These are phyloP conservation scores for Haberlea rhodopensis DNA, from an alignment of 257 asterid species.

Conservation along the genomic window DNA sequence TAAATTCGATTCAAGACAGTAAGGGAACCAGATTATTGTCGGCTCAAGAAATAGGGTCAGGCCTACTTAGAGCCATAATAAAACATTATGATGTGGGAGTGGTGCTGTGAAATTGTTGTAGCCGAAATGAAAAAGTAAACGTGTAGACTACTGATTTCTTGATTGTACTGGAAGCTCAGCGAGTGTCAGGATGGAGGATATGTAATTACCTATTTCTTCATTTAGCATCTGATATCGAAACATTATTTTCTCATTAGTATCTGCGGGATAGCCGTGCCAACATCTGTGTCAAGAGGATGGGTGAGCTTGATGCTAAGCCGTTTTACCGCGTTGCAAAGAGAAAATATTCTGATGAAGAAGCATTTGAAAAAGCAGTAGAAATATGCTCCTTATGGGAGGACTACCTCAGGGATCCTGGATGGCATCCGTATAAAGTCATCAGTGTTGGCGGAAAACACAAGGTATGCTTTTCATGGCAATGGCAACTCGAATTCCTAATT, in stretches of 20 bases:
- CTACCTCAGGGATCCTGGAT: constrained; percentile 63
- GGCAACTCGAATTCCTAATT: not conserved
- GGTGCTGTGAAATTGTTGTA: not conserved
- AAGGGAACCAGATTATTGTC: too few relatives aligned
- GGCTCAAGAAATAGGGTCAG: too few relatives aligned
- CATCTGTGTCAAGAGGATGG: constrained; percentile 73
- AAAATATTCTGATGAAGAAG: constrained; percentile 38
- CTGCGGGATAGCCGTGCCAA: constrained; percentile 44
- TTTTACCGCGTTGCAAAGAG: constrained; percentile 40
- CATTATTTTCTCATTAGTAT: constrained; percentile 29
- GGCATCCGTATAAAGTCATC: constrained; percentile 75
- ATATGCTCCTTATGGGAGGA: constrained; percentile 62
- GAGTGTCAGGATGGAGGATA: constrained; percentile 3
- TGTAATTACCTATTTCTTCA: not conserved
- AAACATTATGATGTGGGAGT: too few relatives aligned
- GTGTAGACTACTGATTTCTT: constrained; percentile 14
- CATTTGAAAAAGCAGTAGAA: constrained; percentile 33
- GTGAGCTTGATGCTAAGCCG: constrained; percentile 56
- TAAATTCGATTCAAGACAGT: too few relatives aligned
- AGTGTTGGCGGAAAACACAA: constrained; percentile 43
- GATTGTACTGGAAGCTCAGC: constrained; percentile 1
- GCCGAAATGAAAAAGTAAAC: constrained; percentile 9
- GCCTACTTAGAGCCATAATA: too few relatives aligned
- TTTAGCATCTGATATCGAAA: constrained; percentile 19
- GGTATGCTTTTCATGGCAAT: constrained; percentile 40